Conservation (phyloP, 371 early-diverging fungal genomes). For the Rhizopus delemar region DNA sequence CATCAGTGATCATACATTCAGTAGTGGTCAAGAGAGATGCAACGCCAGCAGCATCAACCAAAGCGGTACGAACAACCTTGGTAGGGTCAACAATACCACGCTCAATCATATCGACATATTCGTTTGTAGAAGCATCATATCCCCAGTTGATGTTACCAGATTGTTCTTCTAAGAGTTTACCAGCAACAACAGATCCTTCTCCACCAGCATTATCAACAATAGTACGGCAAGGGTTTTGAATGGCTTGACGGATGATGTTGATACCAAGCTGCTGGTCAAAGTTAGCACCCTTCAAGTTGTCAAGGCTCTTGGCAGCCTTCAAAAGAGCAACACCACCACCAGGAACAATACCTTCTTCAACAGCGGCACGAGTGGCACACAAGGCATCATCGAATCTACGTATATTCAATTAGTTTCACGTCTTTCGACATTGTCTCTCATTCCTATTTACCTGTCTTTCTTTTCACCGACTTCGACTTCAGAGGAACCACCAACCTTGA, state of each 20-base stretch:
- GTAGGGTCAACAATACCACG: constrained; percentile 96
- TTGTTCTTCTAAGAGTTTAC: constrained; percentile 84
- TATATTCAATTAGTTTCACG: too few species aligned
- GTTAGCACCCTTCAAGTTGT: constrained; percentile 80
- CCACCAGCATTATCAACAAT: constrained; percentile 97
- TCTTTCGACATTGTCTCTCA: too few species aligned
- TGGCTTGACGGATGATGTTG: constrained; percentile 91
- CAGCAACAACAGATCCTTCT: constrained; percentile 95
- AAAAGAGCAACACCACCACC: constrained; percentile 97
- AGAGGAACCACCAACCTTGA: constrained; percentile 95
- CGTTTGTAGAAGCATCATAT: constrained; percentile 89
- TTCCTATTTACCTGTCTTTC: constrained; percentile 80
- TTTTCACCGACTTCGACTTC: constrained; percentile 99
- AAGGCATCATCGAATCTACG: constrained; percentile 89
- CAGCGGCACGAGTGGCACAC: constrained; percentile 97
- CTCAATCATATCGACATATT: constrained; percentile 94
- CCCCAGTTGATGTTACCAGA: constrained; percentile 84
- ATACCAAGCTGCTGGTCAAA: constrained; percentile 98
- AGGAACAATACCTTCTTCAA: constrained; percentile 97
- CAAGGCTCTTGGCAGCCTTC: constrained; percentile 85
- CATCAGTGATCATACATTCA: constrained; percentile 95
- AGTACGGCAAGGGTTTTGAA: constrained; percentile 88
- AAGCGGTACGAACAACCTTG: constrained; percentile 96
- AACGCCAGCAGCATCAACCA: constrained; percentile 94
- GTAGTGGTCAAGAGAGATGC: constrained; percentile 94